Base-by-base conservation (phyloP, 306 rosid species). In the Dryas alaskensis region DNA sequence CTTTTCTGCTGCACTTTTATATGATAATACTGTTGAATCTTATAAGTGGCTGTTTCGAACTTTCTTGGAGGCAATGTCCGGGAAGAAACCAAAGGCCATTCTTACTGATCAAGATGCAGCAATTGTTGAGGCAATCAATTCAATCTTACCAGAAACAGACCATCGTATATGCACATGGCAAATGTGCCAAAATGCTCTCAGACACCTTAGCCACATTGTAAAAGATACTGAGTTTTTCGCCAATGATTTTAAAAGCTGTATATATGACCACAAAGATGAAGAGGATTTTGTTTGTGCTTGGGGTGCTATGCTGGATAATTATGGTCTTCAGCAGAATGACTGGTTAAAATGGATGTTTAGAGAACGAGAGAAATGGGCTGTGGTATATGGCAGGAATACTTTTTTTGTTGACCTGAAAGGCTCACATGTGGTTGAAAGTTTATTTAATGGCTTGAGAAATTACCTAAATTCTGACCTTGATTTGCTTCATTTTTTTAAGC, bases 321-420 rank as follows among this genome's bases (percentile, higher is more conserved):
- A 85, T 76, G 78, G 62, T 83, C 89, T 87, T 37, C 86, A 76
- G 77, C 79, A 80, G 78, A 87, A 83, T 72, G 91, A 89, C 66
- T 87, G 94, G 94, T 69, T 89, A 75, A 84, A 82, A 81, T 89
- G 94, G 91, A 85, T 87, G 86, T 84, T 83, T 71, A 87, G 89
- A 73, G 86, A 86, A 67, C 86, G 80, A 67, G 87, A 87, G 77
- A 86, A 84, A 73, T 89, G 92, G 89, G 87, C 86, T 66, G 85
- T 82, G 76, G 83, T 81, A 69, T 83, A 79, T 57, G 86, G 86
- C 13, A 76, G 62, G 72, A 89, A 85, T 78, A 70, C 89, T 13
- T 80, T 83, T 78, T 87, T 87, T 69, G 58, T 87, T 48, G 92
- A 85, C 76, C 53, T 58, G 73, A 70, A 85, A 64, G 86, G 90